A percentile compares a stretch with the other conserved stretches of the same genome.
phyloP scores from a whole-genome alignment of 768 basidiomycete species.

The Boletellus emodensis region DNA sequence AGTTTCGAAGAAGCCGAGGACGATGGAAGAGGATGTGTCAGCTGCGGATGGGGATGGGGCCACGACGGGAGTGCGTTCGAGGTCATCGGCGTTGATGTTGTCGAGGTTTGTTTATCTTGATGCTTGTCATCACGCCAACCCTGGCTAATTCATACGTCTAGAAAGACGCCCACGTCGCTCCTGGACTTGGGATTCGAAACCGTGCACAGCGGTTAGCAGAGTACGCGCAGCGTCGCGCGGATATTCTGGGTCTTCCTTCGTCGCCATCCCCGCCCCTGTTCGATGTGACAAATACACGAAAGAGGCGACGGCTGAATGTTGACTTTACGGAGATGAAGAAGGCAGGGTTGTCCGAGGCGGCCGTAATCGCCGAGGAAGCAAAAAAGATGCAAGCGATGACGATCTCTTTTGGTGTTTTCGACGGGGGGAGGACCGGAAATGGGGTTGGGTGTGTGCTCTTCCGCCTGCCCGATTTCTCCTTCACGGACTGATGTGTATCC shows the following conservation, averaged over 20 bases:
- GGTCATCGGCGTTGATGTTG: conserved; percentile 59
- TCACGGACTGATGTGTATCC: neutral
- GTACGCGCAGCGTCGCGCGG: conserved; percentile 56
- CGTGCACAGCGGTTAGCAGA: conserved; percentile 65
- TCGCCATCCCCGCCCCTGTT: conserved; percentile 27
- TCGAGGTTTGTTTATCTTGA: conserved; percentile 46
- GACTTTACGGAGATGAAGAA: conserved; percentile 22
- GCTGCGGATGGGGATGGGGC: conserved; percentile 73
- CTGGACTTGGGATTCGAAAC: conserved; percentile 56
- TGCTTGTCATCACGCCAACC: neutral
- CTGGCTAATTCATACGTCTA: conserved; percentile 21
- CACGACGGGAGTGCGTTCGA: conserved; percentile 78
- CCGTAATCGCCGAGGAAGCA: conserved; percentile 36
- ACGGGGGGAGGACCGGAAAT: conserved; percentile 29
- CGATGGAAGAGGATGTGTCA: conserved; percentile 59
- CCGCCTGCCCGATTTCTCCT: neutral
- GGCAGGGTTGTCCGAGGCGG: conserved; percentile 19
- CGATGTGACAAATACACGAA: conserved; percentile 36
- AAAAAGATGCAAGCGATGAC: conserved; percentile 42
- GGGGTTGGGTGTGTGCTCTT: conserved; percentile 41
- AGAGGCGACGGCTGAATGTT: conserved; percentile 22
- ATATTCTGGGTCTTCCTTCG: conserved; percentile 35
- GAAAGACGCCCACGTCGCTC: conserved; percentile 50
- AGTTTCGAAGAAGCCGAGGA: conserved; percentile 42
- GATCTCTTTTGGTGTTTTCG: conserved; percentile 43